Evolutionary conservation across 2,329 filamentous ascomycete genomes (phyloP), one percentile per base, ranked within the genome.

Genomic region (Paracoccidioides brasiliensis): DNA sequence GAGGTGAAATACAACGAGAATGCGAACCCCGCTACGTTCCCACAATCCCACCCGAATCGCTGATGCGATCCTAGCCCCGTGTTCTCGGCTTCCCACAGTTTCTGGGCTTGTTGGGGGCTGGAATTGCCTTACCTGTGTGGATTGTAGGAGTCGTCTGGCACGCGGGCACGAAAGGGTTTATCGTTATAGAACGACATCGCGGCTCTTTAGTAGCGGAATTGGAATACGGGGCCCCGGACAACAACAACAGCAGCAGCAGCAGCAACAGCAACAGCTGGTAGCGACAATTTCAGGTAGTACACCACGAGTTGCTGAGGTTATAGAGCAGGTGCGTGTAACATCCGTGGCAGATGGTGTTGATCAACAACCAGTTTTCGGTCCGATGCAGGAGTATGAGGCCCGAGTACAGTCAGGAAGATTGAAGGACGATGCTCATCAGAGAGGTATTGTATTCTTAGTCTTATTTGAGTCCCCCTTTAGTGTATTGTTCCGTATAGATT

Each of bases 351-450:
- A 28, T 42, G 14, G 15, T 30, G 37, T 15, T 41, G 22, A 57
- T 59, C 32, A 41, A 4, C 6, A 42, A 35, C 54, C 22, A 22
- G 22, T 56, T 32, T 65, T 67, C 59, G 90, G 90, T 0, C 93
- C 93, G 2, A 78, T 97, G 65, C 80, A 83, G 60, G 91, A 97
- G 70, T 98, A 98, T 70, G 86, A 96, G 69, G 77, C 79, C 57
- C 81, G 91, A 49, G 90, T 98, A 7, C 76, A 82, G 49, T 74
- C 77, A 45, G 88, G 90, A 9, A 76, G 81, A 51, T 70, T 98
- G 60, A 80, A 86, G 60, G 88, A 97, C 69, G 93, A 98, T 68
- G 83, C 89, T 61, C 88, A 96, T 71, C 93, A 98, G 71, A 78
- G 93, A 78, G 84, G 88, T 90, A 74, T 63, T 59, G 22, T n/a